Conservation (phyloP, 306 rosid species). For the Malus domestica region DNA sequence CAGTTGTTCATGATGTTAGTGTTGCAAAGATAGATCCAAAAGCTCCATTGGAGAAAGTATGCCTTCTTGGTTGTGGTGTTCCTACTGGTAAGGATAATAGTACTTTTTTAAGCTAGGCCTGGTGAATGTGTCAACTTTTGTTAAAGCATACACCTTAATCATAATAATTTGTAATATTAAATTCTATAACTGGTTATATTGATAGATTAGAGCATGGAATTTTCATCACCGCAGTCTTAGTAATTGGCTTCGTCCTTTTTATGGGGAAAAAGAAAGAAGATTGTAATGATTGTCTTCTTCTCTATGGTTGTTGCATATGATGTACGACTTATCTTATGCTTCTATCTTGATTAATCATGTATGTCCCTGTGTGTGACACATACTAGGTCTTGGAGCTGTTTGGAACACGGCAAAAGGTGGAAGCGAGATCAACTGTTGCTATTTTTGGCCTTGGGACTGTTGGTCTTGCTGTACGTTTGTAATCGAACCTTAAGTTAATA, state of each 20-base stretch:
- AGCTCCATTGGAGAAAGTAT: constrained; percentile 89
- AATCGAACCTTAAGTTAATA: not conserved
- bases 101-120: not conserved
- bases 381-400: constrained; percentile 87
- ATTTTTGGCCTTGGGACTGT: constrained; percentile 91
- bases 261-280: not conserved
- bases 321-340: not conserved
- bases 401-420: constrained; percentile 99
- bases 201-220: not conserved
- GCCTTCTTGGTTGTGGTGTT: constrained; percentile 95
- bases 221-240: not conserved
- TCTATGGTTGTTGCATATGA: not conserved
- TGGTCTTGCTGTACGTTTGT: constrained; percentile 80
- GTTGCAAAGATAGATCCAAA: constrained; percentile 79
- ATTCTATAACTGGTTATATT: not conserved
- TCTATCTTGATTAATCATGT: not conserved
- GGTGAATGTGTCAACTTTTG: not conserved
- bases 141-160: not conserved
- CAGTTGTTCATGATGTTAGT: constrained; percentile 93
- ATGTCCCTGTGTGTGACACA: not conserved
- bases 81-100: constrained; percentile 43
- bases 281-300: not conserved
- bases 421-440: constrained; percentile 80
- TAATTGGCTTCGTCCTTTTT: not conserved
- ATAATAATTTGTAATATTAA: not conserved